Evolutionary conservation across 495 filamentous ascomycete species (phyloP).

Genomic region (Pseudomonodictys pantanalensis): DNA sequence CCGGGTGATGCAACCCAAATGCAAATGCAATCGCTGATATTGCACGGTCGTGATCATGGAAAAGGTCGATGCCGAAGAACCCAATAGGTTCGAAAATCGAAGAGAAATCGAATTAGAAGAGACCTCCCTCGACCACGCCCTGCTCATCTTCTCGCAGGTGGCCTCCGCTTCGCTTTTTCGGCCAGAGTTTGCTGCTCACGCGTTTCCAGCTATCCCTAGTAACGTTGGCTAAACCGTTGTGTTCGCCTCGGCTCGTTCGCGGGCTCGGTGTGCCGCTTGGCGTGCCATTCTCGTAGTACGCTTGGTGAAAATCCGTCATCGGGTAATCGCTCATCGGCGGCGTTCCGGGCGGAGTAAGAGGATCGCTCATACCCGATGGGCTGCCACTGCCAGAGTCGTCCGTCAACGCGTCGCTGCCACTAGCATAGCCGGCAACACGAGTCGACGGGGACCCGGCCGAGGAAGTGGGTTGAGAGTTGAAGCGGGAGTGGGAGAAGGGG

Average conservation of each 20-base stretch:
- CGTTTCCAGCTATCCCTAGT: constrained; percentile 34
- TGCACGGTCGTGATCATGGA: constrained; percentile 4
- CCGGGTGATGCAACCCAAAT: constrained; percentile 26
- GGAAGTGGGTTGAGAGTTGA: constrained; percentile 30
- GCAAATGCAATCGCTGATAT: constrained; percentile 11
- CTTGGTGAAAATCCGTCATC: constrained; percentile 25
- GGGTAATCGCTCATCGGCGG: constrained; percentile 39
- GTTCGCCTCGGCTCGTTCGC: constrained; percentile 27
- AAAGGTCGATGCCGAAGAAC: background rate
- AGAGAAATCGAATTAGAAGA: constrained; percentile 16
- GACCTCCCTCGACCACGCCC: constrained; percentile 31
- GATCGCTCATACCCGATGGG: constrained; percentile 32
- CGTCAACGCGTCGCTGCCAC: constrained; percentile 34
- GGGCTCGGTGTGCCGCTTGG: constrained; percentile 33
- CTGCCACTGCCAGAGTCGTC: constrained; percentile 39
- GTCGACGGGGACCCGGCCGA: constrained; percentile 15
- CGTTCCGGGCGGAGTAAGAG: constrained; percentile 42
- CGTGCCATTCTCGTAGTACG: constrained; percentile 28
- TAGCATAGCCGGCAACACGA: constrained; percentile 25
- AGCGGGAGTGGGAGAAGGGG: constrained; percentile 30
- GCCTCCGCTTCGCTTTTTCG: constrained; percentile 31
- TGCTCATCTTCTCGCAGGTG: constrained; percentile 30
- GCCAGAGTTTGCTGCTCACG: constrained; percentile 34
- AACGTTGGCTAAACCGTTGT: constrained; percentile 22
- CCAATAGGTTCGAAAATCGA: background rate